Evolutionary conservation across 371 early-diverging fungal genomes (phyloP).

Genomic region (Rhizopus stolonifer): DNA sequence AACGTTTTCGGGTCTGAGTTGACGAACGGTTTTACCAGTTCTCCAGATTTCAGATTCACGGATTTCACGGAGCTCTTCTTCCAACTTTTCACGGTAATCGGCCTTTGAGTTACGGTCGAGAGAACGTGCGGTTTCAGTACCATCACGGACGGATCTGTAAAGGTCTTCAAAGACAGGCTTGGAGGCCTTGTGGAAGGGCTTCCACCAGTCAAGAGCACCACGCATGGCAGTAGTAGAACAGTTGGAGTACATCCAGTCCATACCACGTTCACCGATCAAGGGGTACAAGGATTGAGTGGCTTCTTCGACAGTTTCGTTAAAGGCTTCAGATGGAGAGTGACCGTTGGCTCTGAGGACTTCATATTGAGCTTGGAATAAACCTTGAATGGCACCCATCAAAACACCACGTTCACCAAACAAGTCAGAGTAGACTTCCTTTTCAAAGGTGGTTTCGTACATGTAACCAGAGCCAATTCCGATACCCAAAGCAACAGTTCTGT

Average conservation of each 20-base stretch:
- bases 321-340: slow-evolving; percentile 97
- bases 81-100: slow-evolving; percentile 91
- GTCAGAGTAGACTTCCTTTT: slow-evolving; percentile 97
- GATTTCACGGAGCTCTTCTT: slow-evolving; percentile 87
- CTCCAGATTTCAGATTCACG: slow-evolving; percentile 64
- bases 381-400: slow-evolving; percentile 98
- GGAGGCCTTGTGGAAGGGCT: slow-evolving; percentile 88
- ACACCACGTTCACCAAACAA: slow-evolving; percentile 97
- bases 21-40: slow-evolving; percentile 89
- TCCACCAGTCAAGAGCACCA: slow-evolving; percentile 98
- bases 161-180: slow-evolving; percentile 94
- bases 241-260: slow-evolving; percentile 97
- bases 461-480: slow-evolving; percentile 96
- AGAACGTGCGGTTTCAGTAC: slow-evolving; percentile 87
- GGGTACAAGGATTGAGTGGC: slow-evolving; percentile 97
- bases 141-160: slow-evolving; percentile 86
- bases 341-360: slow-evolving; percentile 92
- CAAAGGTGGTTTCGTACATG: slow-evolving; percentile 95
- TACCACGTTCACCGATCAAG: slow-evolving; percentile 94
- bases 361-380: slow-evolving; percentile 96
- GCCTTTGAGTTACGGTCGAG: slow-evolving; percentile 86
- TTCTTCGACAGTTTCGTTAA: slow-evolving; percentile 99
- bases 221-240: slow-evolving; percentile 95
- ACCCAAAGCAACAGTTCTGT: slow-evolving; percentile 91
- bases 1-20: slow-evolving; percentile 79